These are phyloP conservation scores for Termitomyces sp. DNA, from an alignment of 768 basidiomycete species.

Conservation along the genomic window DNA sequence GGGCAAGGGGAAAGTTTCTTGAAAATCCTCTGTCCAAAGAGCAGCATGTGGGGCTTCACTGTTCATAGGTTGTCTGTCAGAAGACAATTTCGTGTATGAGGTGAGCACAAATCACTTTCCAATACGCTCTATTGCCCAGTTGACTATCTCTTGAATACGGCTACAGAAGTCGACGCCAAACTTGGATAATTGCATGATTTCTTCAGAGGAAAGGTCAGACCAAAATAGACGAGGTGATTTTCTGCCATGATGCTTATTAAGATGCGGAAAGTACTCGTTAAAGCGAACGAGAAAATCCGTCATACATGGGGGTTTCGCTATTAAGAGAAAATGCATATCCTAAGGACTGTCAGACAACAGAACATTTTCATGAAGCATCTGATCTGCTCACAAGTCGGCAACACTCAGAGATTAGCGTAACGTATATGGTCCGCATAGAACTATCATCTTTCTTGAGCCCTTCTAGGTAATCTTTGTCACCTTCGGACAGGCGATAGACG, in stretches of 20 bases:
- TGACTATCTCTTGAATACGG: constrained; percentile 10
- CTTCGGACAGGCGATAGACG: constrained; percentile 9
- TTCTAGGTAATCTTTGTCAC: constrained; percentile 17
- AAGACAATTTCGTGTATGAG: neutral
- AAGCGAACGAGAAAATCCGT: constrained; percentile 31
- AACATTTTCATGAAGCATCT: neutral
- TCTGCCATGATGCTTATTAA: constrained; percentile 15
- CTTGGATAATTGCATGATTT: constrained; percentile 14
- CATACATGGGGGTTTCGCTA: constrained; percentile 18
- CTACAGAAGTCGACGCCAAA: constrained; percentile 12
- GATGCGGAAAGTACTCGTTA: constrained; percentile 34
- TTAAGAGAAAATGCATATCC: constrained; percentile 32
- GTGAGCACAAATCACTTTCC: constrained; percentile 10
- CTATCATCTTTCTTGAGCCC: constrained; percentile 9
- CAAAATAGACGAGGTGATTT: constrained; percentile 22
- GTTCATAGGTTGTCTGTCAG: neutral
- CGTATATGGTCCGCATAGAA: constrained; percentile 24
- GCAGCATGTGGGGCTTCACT: constrained; percentile 16
- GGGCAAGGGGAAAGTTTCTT: constrained; percentile 11
- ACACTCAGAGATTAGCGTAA: constrained; percentile 22
- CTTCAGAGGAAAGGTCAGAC: neutral
- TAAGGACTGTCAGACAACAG: constrained; percentile 4
- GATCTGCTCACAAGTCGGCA: constrained; percentile 22
- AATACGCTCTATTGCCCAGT: constrained; percentile 16
- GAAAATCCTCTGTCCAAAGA: constrained; percentile 17